Evolutionary conservation across 768 basidiomycete species (phyloP).

Genomic region (Saitozyma sp.): DNA sequence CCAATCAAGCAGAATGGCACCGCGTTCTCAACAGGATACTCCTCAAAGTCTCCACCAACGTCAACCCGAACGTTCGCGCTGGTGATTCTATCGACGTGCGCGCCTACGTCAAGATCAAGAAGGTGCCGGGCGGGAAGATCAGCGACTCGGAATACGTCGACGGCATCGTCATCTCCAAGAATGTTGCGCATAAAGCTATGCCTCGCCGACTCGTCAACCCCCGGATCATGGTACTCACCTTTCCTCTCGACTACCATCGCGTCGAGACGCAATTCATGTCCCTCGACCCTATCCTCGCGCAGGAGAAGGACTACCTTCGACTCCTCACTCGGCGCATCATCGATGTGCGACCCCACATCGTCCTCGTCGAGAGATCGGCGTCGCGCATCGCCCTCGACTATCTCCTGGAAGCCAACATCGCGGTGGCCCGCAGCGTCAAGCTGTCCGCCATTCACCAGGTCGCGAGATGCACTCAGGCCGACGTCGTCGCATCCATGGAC

Average conservation of each 20-base stretch:
- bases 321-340: conserved; percentile 85
- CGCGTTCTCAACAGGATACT: conserved; percentile 76
- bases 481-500: conserved; percentile 93
- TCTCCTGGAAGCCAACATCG: conserved; percentile 78
- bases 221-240: conserved; percentile 92
- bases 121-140: conserved; percentile 90
- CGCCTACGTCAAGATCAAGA: conserved; percentile 96
- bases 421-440: conserved; percentile 87
- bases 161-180: conserved; percentile 96
- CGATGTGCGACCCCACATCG: conserved; percentile 86
- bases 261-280: conserved; percentile 73
- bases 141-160: conserved; percentile 94
- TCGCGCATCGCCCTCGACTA: conserved; percentile 86
- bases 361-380: conserved; percentile 87
- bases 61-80: conserved; percentile 58
- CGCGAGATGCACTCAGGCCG: conserved; percentile 90
- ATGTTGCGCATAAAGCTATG: conserved; percentile 96
- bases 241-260: conserved; percentile 86
- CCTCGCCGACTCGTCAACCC: conserved; percentile 76
- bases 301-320: conserved; percentile 88
- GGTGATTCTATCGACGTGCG: conserved; percentile 94
- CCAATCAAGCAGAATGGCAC: conserved; percentile 85
- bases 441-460: conserved; percentile 81
- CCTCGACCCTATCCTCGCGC: conserved; percentile 83
- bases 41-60: conserved; percentile 78